Evolutionary conservation across 495 filamentous ascomycete genomes (phyloP).

Genomic region (Daldinia loculata): DNA sequence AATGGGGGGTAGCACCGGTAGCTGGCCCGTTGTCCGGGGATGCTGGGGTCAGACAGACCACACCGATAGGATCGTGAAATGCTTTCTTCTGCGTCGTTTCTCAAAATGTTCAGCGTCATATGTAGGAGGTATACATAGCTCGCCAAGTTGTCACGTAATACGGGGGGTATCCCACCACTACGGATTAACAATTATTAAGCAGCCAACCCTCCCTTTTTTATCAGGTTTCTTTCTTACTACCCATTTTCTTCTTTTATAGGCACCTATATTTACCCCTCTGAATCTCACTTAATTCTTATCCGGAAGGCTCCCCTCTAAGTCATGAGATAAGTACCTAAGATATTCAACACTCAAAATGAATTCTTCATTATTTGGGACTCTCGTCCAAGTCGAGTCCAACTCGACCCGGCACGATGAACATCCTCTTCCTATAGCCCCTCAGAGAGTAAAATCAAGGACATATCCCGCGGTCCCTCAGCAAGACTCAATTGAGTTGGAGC

Average conservation of each 20-base stretch:
- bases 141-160: slow-evolving; percentile 2
- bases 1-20: slow-evolving; percentile 27
- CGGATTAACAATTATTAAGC: slow-evolving; percentile 10
- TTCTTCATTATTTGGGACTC: slow-evolving; percentile 36
- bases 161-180: not conserved
- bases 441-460: slow-evolving; percentile 48
- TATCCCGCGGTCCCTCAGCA: slow-evolving; percentile 52
- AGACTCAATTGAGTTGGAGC: slow-evolving; percentile 48
- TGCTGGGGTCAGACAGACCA: slow-evolving; percentile 1
- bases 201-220: not conserved
- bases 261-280: not conserved
- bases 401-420: slow-evolving; percentile 25
- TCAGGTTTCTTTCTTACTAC: not conserved
- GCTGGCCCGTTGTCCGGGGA: slow-evolving; percentile 1
- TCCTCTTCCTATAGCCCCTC: slow-evolving; percentile 44
- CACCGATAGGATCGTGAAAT: slow-evolving; percentile 41
- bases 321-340: slow-evolving; percentile 21
- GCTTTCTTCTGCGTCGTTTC: slow-evolving; percentile 27
- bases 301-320: not conserved
- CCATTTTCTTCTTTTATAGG: not conserved
- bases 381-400: slow-evolving; percentile 46
- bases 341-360: slow-evolving; percentile 34
- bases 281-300: not conserved
- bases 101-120: slow-evolving; percentile 21
- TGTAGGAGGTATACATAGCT: too few species aligned